Conservation (phyloP, 2,329 filamentous ascomycete species). For the Microdochium paspali region DNA sequence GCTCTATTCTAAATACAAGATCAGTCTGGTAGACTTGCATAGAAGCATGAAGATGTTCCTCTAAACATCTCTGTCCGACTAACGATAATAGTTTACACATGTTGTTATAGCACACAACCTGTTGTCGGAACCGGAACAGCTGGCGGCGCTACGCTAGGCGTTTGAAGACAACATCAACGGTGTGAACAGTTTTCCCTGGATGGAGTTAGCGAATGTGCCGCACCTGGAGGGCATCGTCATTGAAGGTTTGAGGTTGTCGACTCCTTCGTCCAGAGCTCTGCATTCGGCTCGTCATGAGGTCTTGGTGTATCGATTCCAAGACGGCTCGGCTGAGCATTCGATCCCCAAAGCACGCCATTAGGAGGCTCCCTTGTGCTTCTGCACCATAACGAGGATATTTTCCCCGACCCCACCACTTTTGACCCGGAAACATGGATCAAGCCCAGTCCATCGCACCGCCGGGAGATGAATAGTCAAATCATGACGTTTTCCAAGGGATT, state of each 20-base stretch:
- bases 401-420: conserved; percentile 2
- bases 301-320: conserved; percentile 12
- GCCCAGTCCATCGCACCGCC: background rate
- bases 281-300: conserved; percentile 9
- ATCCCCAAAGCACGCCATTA: conserved; percentile 1
- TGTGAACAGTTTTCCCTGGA: conserved; percentile 8
- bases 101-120: too few relatives aligned
- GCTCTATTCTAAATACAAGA: too few relatives aligned
- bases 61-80: too few relatives aligned
- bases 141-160: conserved; percentile 21
- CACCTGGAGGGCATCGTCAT: conserved; percentile 11
- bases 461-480: conserved; percentile 1
- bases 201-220: conserved; percentile 10
- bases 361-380: background rate
- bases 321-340: background rate
- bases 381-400: conserved; percentile 1
- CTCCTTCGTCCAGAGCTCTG: conserved; percentile 6
- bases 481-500: conserved; percentile 1
- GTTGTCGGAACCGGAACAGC: conserved; percentile 18
- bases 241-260: conserved; percentile 12
- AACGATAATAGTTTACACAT: too few relatives aligned
- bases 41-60: conserved; percentile 10
- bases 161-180: conserved; percentile 11
- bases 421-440: conserved; percentile 4
- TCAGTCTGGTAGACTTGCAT: background rate